phyloP scores from a whole-genome alignment of 306 rosid species.

The Lupinus albus region DNA sequence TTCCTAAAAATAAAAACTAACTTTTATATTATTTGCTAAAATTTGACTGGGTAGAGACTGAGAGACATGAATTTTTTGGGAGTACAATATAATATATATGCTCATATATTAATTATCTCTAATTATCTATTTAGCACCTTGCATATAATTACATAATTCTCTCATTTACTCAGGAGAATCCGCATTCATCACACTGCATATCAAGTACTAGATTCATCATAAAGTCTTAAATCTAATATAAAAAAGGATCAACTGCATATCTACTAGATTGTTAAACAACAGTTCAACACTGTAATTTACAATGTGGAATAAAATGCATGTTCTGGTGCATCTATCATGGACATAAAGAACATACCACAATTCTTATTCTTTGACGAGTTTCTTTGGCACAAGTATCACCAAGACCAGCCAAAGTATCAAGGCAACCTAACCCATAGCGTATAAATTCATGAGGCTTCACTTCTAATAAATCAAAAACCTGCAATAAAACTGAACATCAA shows the following conservation, averaged over 20 bases:
- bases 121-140: not conserved
- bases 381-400: constrained; percentile 86
- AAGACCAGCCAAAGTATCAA: constrained; percentile 63
- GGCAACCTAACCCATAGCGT: constrained; percentile 75
- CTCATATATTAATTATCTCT: not conserved
- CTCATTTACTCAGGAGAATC: no score
- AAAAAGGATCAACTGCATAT: no score
- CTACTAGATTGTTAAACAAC: not conserved
- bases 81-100: no score
- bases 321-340: not conserved
- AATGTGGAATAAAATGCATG: constrained; percentile 25
- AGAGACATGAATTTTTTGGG: no score
- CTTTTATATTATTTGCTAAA: no score
- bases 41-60: no score
- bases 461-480: constrained; percentile 82
- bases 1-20: no score
- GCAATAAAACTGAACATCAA: constrained; percentile 38
- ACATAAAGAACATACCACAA: constrained; percentile 63
- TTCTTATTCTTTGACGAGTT: constrained; percentile 73
- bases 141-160: no score
- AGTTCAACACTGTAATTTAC: not conserved
- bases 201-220: no score
- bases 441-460: constrained; percentile 92
- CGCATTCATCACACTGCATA: no score
- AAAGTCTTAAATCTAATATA: no score